These are phyloP conservation scores for Rhizophlyctis rosea DNA, from an alignment of 192 early-diverging fungal species.

Conservation along the genomic window DNA sequence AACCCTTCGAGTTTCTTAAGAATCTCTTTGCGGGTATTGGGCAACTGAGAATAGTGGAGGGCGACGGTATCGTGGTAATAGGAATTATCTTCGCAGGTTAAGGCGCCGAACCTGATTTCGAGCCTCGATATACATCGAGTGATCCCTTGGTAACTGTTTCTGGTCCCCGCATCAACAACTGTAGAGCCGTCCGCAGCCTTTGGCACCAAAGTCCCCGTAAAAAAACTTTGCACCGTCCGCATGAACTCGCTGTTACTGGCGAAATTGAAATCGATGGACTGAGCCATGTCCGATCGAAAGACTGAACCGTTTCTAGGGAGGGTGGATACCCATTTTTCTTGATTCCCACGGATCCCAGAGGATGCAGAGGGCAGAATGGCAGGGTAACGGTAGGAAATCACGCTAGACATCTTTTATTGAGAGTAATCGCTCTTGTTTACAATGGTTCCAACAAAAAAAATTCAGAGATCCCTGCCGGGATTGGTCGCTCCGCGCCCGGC, in stretches of 20 bases:
- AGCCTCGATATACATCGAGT: too few relatives aligned
- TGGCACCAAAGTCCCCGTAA: background rate
- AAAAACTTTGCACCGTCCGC: background rate
- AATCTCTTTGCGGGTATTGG: background rate
- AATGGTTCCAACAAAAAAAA: too few relatives aligned
- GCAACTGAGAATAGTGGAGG: background rate
- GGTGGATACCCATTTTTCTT: background rate
- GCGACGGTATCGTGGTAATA: background rate
- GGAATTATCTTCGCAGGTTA: too few relatives aligned
- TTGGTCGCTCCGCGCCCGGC: too few relatives aligned
- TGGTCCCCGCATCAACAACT: too few relatives aligned
- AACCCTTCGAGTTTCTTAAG: background rate
- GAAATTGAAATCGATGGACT: background rate
- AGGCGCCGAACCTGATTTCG: too few relatives aligned
- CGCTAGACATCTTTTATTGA: too few relatives aligned
- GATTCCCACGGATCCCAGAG: background rate
- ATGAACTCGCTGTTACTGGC: background rate
- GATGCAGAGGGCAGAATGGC: background rate
- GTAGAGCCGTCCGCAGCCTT: background rate
- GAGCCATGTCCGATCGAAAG: background rate
- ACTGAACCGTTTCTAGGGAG: background rate
- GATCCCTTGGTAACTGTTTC: too few relatives aligned
- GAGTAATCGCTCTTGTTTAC: too few relatives aligned
- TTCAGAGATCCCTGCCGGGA: too few relatives aligned
- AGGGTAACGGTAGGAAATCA: background rate